Evolutionary conservation across 148 eudicot genomes (phyloP).

Genomic region (Linanthus parryae): DNA sequence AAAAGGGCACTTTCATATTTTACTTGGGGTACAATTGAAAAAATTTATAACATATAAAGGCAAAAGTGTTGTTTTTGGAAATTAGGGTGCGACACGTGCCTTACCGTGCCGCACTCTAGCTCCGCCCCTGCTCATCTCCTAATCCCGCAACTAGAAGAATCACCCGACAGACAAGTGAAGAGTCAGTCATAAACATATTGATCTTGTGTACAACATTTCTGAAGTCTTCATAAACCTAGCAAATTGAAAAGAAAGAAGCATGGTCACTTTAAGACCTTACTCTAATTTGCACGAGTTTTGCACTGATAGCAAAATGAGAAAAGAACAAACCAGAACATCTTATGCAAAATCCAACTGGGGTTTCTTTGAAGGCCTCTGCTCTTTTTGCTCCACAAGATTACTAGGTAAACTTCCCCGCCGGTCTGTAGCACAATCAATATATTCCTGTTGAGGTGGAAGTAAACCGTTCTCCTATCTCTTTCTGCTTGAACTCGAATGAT

Average conservation of each 20-base stretch:
- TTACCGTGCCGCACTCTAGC: too few species aligned
- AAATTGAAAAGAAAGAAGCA: neutral
- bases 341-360: constrained; percentile 44
- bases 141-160: too few species aligned
- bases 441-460: constrained; percentile 76
- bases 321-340: neutral
- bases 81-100: too few species aligned
- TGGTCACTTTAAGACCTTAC: neutral
- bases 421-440: constrained; percentile 50
- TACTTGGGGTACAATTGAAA: too few species aligned
- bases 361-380: constrained; percentile 26
- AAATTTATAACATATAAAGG: too few species aligned
- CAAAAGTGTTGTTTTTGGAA: too few species aligned
- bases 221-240: too few species aligned
- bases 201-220: too few species aligned
- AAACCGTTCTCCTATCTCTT: constrained; percentile 34
- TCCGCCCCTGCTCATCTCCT: too few species aligned
- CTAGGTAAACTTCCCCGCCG: constrained; percentile 38
- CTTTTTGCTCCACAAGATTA: constrained; percentile 36
- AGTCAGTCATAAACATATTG: too few species aligned
- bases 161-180: too few species aligned
- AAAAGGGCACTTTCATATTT: too few species aligned
- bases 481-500: constrained; percentile 63
- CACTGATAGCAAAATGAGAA: neutral
- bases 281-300: neutral